These are phyloP conservation scores for Knufia fluminis DNA, from an alignment of 2,329 filamentous ascomycete species.

Conservation along the genomic window DNA sequence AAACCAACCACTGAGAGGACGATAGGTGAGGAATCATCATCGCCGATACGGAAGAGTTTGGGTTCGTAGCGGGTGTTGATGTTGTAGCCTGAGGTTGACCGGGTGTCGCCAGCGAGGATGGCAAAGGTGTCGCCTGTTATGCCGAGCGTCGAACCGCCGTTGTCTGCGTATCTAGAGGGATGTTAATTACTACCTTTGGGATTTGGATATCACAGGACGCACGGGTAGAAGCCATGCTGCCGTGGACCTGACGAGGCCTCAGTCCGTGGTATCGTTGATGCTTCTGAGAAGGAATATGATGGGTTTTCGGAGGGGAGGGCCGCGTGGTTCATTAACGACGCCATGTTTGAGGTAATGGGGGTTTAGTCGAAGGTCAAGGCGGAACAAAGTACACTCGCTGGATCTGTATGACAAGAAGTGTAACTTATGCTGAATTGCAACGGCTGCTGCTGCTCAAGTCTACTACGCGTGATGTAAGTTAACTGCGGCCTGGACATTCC, in stretches of 20 bases:
- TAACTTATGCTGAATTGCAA: too few relatives aligned
- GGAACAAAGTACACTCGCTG: neutral
- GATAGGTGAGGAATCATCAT: slow-evolving; percentile 75
- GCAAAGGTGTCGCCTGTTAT: slow-evolving; percentile 91
- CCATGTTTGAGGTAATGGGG: slow-evolving; percentile 41
- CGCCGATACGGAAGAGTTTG: slow-evolving; percentile 96
- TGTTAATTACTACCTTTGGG: neutral
- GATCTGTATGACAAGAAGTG: too few relatives aligned
- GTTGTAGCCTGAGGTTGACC: slow-evolving; percentile 91
- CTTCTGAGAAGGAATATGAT: slow-evolving; percentile 52
- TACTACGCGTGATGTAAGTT: slow-evolving; percentile 3
- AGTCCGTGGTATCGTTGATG: slow-evolving; percentile 25
- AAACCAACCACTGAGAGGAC: slow-evolving; percentile 92
- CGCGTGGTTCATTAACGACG: slow-evolving; percentile 43
- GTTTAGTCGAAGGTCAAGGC: neutral
- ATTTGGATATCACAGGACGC: slow-evolving; percentile 31
- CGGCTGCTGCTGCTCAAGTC: too few relatives aligned
- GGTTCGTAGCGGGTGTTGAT: slow-evolving; percentile 95
- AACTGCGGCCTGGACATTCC: neutral
- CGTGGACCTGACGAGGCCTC: slow-evolving; percentile 39
- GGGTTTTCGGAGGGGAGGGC: slow-evolving; percentile 44
- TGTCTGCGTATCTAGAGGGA: slow-evolving; percentile 71
- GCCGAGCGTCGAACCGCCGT: slow-evolving; percentile 90
- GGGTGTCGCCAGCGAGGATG: slow-evolving; percentile 94
- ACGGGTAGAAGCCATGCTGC: slow-evolving; percentile 91